Conservation (phyloP, 2,329 filamentous ascomycete genomes). For the Thielaviopsis cerberus region DNA sequence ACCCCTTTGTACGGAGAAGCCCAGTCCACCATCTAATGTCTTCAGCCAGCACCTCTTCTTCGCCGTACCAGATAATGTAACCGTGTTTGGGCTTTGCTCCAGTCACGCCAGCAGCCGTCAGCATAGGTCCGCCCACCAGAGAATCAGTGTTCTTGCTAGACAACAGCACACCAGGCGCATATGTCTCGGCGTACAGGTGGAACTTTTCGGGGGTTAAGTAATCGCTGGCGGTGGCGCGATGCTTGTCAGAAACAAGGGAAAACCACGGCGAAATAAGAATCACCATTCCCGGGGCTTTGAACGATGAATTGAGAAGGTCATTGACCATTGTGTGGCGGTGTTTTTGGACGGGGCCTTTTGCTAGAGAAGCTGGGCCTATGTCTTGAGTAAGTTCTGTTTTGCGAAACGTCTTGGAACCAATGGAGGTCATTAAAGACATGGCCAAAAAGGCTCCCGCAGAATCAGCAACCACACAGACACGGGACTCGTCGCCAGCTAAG, state of each 20-base stretch:
- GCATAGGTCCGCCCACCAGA: not conserved
- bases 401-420: slow-evolving; percentile 5
- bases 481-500: slow-evolving; percentile 36
- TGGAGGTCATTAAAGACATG: slow-evolving; percentile 40
- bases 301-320: not conserved
- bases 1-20: slow-evolving; percentile 17
- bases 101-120: slow-evolving; percentile 1
- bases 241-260: slow-evolving; percentile 47
- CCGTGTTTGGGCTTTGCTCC: slow-evolving; percentile 35
- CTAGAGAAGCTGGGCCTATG: not conserved
- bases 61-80: slow-evolving; percentile 52
- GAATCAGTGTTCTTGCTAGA: not conserved
- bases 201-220: slow-evolving; percentile 52
- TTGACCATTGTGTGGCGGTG: slow-evolving; percentile 2
- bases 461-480: slow-evolving; percentile 56
- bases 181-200: slow-evolving; percentile 51
- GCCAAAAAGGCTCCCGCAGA: slow-evolving; percentile 61
- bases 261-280: slow-evolving; percentile 68
- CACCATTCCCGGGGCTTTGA: slow-evolving; percentile 30
- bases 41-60: slow-evolving; percentile 58
- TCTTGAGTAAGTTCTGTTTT: slow-evolving; percentile 2
- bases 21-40: slow-evolving; percentile 43
- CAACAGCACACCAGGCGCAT: slow-evolving; percentile 22
- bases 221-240: slow-evolving; percentile 53
- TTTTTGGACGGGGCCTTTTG: not conserved